Evolutionary conservation across 2,329 filamentous ascomycete species (phyloP).

Genomic region (Colletotrichum sp.): DNA sequence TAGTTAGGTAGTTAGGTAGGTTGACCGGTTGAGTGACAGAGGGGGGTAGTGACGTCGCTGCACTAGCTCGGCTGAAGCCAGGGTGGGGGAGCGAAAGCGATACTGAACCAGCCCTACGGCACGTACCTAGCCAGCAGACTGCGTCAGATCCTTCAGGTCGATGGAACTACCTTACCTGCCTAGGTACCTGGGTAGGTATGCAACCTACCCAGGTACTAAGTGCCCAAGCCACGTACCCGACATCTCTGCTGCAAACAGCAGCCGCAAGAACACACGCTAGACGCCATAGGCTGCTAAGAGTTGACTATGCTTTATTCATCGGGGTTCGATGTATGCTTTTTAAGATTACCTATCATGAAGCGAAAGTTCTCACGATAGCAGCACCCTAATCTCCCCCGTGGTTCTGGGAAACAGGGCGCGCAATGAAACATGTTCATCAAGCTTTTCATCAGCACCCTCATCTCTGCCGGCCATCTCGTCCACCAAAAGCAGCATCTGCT

Average conservation of each 20-base stretch:
- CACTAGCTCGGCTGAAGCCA: neutral
- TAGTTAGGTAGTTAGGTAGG: neutral
- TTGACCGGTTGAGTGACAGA: neutral
- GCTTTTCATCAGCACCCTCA: constrained; percentile 24
- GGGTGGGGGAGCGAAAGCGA: neutral
- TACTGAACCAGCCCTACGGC: neutral
- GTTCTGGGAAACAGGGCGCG: constrained; percentile 62
- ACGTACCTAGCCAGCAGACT: neutral
- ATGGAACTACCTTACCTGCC: neutral
- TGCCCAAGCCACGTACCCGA: neutral
- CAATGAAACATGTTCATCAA: constrained; percentile 35
- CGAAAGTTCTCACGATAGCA: constrained; percentile 50
- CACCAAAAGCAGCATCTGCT: constrained; percentile 52
- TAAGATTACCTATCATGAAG: neutral
- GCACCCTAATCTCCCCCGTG: constrained; percentile 63
- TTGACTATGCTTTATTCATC: neutral
- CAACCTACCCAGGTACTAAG: no score
- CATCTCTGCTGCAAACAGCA: neutral
- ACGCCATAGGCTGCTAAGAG: neutral
- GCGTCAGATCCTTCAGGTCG: neutral
- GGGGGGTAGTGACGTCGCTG: constrained; percentile 11
- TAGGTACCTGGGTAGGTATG: no score
- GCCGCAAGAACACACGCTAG: neutral
- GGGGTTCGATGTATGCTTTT: neutral
- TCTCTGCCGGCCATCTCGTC: constrained; percentile 39